Conservation (phyloP, 2,329 filamentous ascomycete species). For the Colletotrichum simmondsii region DNA sequence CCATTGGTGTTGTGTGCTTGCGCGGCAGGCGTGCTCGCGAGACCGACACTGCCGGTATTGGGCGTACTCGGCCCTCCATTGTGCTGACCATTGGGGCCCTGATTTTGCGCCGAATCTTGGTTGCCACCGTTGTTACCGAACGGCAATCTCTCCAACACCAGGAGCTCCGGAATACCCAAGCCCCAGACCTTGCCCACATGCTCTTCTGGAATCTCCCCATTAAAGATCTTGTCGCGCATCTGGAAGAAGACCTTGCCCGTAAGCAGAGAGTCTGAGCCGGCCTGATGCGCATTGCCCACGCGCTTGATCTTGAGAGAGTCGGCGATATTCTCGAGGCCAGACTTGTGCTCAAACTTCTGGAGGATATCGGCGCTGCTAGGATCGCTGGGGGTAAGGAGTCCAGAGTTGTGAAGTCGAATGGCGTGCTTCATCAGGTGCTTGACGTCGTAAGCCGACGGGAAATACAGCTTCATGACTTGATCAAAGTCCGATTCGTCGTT, state of each 20-base stretch:
- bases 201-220: constrained; percentile 81
- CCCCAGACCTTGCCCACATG: constrained; percentile 95
- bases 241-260: constrained; percentile 97
- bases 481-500: constrained; percentile 93
- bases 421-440: constrained; percentile 97
- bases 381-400: constrained; percentile 72
- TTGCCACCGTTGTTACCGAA: constrained; percentile 45
- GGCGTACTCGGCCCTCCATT: constrained; percentile 71
- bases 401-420: constrained; percentile 74
- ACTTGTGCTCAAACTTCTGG: constrained; percentile 88
- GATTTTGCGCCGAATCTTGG: constrained; percentile 48
- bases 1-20: constrained; percentile 68
- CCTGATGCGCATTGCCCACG: constrained; percentile 88
- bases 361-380: constrained; percentile 78
- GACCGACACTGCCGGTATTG: constrained; percentile 69
- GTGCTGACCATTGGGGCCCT: constrained; percentile 49
- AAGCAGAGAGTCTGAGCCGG: constrained; percentile 91
- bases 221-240: constrained; percentile 88
- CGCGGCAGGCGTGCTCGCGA: constrained; percentile 60
- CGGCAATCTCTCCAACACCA: constrained; percentile 49
- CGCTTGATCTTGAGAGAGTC: constrained; percentile 93
- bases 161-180: constrained; percentile 77
- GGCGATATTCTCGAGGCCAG: constrained; percentile 91
- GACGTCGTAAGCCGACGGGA: constrained; percentile 93
- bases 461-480: constrained; percentile 89